phyloP scores from a whole-genome alignment of 495 filamentous ascomycete species.

The Symbiotaphrina buchneri region DNA sequence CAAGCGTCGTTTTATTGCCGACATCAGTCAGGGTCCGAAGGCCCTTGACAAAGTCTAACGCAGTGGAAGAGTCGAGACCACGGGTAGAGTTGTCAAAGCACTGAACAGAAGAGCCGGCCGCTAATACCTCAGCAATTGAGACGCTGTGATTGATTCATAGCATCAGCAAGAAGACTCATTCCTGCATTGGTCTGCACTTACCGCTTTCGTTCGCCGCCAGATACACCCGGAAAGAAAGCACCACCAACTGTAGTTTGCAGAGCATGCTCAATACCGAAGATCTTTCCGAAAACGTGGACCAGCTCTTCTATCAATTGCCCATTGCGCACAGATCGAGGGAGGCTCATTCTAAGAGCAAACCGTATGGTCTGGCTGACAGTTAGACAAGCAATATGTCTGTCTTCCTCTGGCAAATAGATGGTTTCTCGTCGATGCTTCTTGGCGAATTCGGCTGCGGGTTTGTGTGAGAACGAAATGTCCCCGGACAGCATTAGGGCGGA shows the following conservation, averaged over 20 bases:
- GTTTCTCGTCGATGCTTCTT: conserved; percentile 5
- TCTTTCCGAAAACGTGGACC: conserved; percentile 43
- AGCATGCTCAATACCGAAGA: conserved; percentile 59
- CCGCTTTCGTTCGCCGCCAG: conserved; percentile 55
- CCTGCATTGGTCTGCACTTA: no score
- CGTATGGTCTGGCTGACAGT: conserved; percentile 44
- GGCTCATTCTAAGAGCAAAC: conserved; percentile 44
- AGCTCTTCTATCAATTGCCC: no score
- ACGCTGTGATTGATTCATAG: conserved; percentile 15
- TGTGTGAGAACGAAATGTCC: conserved; percentile 23
- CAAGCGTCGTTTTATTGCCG: conserved; percentile 30
- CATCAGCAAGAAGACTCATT: no score
- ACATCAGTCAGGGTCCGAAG: conserved; percentile 40
- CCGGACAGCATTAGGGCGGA: conserved; percentile 17
- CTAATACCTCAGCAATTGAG: conserved; percentile 43
- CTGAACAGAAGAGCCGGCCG: conserved; percentile 36
- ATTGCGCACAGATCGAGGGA: no score
- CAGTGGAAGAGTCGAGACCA: conserved; percentile 47
- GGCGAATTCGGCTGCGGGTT: conserved; percentile 11
- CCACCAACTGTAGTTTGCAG: conserved; percentile 46
- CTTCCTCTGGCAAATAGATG: conserved; percentile 22
- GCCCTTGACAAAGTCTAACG: conserved; percentile 39
- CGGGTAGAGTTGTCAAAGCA: conserved; percentile 49
- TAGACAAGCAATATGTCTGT: conserved; percentile 53
- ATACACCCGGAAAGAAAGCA: conserved; percentile 40